Evolutionary conservation across 495 filamentous ascomycete genomes (phyloP), one percentile per base, ranked within the genome.

Genomic region (Neurospora tetrasperma): DNA sequence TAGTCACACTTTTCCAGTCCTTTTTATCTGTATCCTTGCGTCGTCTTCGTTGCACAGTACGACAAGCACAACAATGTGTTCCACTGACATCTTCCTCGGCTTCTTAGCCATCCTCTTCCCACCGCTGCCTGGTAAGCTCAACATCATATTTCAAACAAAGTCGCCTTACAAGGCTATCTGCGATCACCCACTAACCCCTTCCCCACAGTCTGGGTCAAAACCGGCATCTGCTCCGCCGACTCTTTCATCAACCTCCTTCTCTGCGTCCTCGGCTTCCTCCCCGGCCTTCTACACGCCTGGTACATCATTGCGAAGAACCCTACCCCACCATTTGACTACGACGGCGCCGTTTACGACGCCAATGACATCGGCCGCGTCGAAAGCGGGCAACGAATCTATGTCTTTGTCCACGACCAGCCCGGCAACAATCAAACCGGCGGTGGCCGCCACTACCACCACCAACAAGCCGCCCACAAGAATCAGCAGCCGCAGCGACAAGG

Each of bases 301-400:
- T 99, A 98, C 89, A 97, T 99, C 83, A 97, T 99, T 85, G 84
- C 91, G 79, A 91, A 91, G 79, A 93, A 91, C 81, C 96, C 96
- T 38, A 94, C 98, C 41, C 83, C 84, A 16, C 81, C 88, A 39
- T 89, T 87, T 74, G 85, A 87, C 73, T 93, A 96, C 81, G 85
- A 90, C 69, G 54, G 27, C 23, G 14, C 23, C 14, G 14, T 6
- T 2, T 16, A 66, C 48, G 48, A 59, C 11, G 48, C 48, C 20
- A 27, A 59, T 1, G 54, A 66, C 18, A 18, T 27, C 54, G 27
- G 54, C 6, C 54, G 54, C 9, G 27, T 7, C 9, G 54, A 66
- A 18, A 14, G 54, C 35, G 54, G 54, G 35, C 54, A 66, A 18
- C 54, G 84, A 72, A 87, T 92, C 71, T 92, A 93, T 81, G 90